Base-by-base conservation (phyloP, 768 basidiomycete genomes). In the Suillus subaureus region DNA sequence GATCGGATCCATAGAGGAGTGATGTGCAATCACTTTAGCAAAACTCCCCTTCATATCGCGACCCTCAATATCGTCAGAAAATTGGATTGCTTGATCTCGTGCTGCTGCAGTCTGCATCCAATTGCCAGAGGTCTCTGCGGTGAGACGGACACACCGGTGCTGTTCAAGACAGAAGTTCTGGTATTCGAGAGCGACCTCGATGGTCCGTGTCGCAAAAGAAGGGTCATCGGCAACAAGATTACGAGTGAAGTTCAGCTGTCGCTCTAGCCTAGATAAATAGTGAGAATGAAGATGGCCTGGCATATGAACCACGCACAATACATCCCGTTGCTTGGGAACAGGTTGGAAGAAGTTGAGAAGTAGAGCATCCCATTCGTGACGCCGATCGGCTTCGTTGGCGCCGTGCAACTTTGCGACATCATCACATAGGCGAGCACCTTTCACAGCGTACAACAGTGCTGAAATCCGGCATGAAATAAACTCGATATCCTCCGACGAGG, bases 301-400 rank as follows among this genome's bases (percentile, higher is more conserved):
- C 13, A 40, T 40, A 40, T 11, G 18, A 33, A 55, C 31, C 4
- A 16, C 54, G 18, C 16, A 33, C 31, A 55, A 28, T 0, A 55
- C 54, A 55, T 55, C 54, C 5, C 54, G 31, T 55, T 55, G 26
- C 11, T 11, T n/a, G 5, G 13, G 2, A 45, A 39, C 23, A 42
- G 43, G 58, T 26, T 18, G 37, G 6, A 40, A 61, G 43, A 61
- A 61, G 18, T 13, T 61, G 9, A 61, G 11, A 16, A 61, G 37
- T 2, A 61, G 40, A 6, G 58, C 58, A 13, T 61, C 37, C 58
- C 58, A 61, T 16, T 61, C 58, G 13, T 61, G 58, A n/a, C 58
- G 58, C 33, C 39, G 12, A 16, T 61, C 58, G 5, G 58, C n/a
- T 18, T 61, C 58, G n/a, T 61, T 40, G 39, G 13, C 39, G 39